Conservation (phyloP, 805 yeast species). For the Starmerella bombi region DNA sequence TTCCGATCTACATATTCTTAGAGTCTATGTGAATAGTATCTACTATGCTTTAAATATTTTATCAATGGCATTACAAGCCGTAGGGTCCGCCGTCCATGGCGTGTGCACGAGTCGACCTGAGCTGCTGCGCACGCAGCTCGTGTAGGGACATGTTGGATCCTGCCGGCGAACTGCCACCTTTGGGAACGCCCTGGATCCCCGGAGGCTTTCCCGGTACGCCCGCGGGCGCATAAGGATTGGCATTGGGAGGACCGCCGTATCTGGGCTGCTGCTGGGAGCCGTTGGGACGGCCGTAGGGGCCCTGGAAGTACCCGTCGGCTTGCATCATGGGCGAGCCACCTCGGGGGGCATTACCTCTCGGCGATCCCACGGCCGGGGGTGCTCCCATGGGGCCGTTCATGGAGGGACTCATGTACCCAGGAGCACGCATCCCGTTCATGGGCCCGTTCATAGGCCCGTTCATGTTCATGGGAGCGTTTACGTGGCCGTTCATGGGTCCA, state of each 20-base stretch:
- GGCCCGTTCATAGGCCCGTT: background rate
- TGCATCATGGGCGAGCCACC: too few species aligned
- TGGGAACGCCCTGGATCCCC: too few species aligned
- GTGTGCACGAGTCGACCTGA: conserved; percentile 9
- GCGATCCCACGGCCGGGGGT: background rate
- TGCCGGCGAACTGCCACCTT: too few species aligned
- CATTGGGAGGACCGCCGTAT: background rate
- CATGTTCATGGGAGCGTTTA: background rate
- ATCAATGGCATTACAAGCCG: too few species aligned
- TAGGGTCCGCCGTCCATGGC: conserved; percentile 10
- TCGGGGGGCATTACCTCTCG: too few species aligned
- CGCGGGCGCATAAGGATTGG: background rate
- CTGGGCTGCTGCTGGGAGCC: background rate
- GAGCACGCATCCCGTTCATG: background rate
- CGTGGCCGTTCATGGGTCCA: background rate
- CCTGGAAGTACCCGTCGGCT: background rate
- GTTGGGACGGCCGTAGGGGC: background rate
- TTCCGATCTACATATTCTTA: too few species aligned
- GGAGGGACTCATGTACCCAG: background rate
- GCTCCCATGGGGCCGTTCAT: too few species aligned
- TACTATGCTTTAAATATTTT: too few species aligned
- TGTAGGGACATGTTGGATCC: conserved; percentile 2
- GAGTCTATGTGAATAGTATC: too few species aligned
- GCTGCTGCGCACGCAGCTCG: conserved; percentile 13
- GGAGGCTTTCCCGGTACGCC: too few species aligned